Conservation (phyloP, 2,329 filamentous ascomycete genomes). For the Simplicillium sp. region DNA sequence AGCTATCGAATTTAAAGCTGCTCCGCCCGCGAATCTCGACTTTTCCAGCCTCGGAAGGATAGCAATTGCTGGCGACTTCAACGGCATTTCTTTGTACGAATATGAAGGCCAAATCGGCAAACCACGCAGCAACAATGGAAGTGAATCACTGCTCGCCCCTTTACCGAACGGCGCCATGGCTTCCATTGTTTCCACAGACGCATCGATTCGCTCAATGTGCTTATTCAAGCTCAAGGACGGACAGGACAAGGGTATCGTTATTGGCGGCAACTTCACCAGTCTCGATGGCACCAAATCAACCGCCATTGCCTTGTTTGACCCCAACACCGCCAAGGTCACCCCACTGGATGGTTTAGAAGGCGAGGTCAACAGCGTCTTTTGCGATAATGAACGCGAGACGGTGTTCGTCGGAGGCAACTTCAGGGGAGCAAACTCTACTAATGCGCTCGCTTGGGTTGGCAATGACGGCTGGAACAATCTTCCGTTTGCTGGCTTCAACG, state of each 20-base stretch:
- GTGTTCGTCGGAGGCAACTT: constrained; percentile 92
- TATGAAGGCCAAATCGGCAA: constrained; percentile 71
- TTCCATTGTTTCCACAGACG: constrained; percentile 67
- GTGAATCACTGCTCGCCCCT: constrained; percentile 68
- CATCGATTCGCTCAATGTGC: constrained; percentile 83
- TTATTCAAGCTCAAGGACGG: constrained; percentile 60
- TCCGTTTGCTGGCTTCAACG: constrained; percentile 91
- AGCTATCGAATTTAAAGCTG: constrained; percentile 49
- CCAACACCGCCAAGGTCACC: constrained; percentile 58
- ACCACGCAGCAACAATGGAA: constrained; percentile 62
- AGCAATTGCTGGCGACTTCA: constrained; percentile 80
- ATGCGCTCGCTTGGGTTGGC: constrained; percentile 75
- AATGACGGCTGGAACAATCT: constrained; percentile 66
- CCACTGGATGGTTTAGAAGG: constrained; percentile 76
- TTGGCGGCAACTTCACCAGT: constrained; percentile 94
- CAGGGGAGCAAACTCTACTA: constrained; percentile 68
- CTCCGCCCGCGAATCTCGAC: constrained; percentile 66
- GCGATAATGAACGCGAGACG: constrained; percentile 65
- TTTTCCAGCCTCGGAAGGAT: constrained; percentile 71
- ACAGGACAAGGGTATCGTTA: constrained; percentile 61
- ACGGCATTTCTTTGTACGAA: constrained; percentile 82
- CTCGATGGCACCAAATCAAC: constrained; percentile 66
- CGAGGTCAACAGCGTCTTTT: constrained; percentile 72
- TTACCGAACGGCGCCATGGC: constrained; percentile 81
- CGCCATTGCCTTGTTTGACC: constrained; percentile 74